Percentiles rank a stretch among this genome's conserved stretches.
These are phyloP conservation scores for Botrytis hyacinthi DNA, from an alignment of 2,329 filamentous ascomycete genomes.

Conservation along the genomic window DNA sequence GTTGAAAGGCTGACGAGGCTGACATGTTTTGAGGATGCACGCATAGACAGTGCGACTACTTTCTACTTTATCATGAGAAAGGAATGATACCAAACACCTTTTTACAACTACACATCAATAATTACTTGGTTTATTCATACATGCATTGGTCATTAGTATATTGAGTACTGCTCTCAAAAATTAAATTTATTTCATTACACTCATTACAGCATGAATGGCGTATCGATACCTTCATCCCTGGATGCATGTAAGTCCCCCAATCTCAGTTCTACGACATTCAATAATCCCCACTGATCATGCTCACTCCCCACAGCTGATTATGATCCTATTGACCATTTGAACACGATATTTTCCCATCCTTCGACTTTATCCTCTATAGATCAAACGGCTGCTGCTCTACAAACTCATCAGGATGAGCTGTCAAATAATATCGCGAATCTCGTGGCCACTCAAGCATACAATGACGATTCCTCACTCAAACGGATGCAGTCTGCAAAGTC, in stretches of 20 bases:
- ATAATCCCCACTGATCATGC: slow-evolving; percentile 24
- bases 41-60: background rate
- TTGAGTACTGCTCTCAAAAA: background rate
- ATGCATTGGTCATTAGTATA: background rate
- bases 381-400: slow-evolving; percentile 70
- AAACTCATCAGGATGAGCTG: slow-evolving; percentile 76
- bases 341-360: slow-evolving; percentile 88
- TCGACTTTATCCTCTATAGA: slow-evolving; percentile 76
- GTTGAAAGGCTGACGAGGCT: slow-evolving; percentile 13
- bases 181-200: background rate
- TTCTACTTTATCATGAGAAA: background rate
- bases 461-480: slow-evolving; percentile 81
- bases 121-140: slow-evolving; percentile 3
- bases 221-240: slow-evolving; percentile 33
- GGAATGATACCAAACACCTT: background rate
- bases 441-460: slow-evolving; percentile 73
- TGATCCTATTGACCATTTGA: slow-evolving; percentile 89
- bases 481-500: slow-evolving; percentile 88
- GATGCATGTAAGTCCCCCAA: slow-evolving; percentile 37
- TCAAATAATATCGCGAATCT: slow-evolving; percentile 73
- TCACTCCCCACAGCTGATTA: slow-evolving; percentile 63
- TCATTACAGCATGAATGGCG: slow-evolving; percentile 36
- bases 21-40: background rate
- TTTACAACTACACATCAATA: slow-evolving; percentile 3
- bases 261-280: slow-evolving; percentile 6